phyloP scores from a whole-genome alignment of 345 rosid genomes.

The Eucalyptus cloeziana region DNA sequence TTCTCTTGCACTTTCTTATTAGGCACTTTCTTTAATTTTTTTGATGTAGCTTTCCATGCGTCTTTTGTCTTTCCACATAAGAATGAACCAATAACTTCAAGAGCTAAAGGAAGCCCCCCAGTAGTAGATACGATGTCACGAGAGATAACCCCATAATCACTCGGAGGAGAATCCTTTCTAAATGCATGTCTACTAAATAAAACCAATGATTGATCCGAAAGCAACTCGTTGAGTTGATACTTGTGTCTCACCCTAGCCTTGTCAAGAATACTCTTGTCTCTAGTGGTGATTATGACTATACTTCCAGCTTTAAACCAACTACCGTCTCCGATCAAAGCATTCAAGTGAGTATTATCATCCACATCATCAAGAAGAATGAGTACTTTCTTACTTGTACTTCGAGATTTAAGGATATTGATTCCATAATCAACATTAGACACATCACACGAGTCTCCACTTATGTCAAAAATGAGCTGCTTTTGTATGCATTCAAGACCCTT shows the following conservation, averaged over 20 bases:
- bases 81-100: background rate
- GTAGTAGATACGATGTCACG: fast-evolving
- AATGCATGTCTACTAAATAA: background rate
- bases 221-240: background rate
- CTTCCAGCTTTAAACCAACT: background rate
- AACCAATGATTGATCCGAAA: fast-evolving
- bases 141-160: fast-evolving
- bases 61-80: background rate
- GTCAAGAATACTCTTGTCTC: background rate
- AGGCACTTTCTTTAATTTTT: background rate
- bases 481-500: background rate
- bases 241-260: fast-evolving
- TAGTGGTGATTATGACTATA: background rate
- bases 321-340: fast-evolving
- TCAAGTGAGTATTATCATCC: fast-evolving
- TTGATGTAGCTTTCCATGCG: background rate
- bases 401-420: background rate
- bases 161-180: fast-evolving
- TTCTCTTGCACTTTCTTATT: background rate
- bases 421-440: fast-evolving
- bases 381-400: fast-evolving
- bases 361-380: background rate
- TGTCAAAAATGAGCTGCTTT: background rate
- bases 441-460: fast-evolving
- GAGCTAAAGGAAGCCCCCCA: background rate